Evolutionary conservation across 306 rosid species (phyloP).

Genomic region (Cyclanthera cordifolia): DNA sequence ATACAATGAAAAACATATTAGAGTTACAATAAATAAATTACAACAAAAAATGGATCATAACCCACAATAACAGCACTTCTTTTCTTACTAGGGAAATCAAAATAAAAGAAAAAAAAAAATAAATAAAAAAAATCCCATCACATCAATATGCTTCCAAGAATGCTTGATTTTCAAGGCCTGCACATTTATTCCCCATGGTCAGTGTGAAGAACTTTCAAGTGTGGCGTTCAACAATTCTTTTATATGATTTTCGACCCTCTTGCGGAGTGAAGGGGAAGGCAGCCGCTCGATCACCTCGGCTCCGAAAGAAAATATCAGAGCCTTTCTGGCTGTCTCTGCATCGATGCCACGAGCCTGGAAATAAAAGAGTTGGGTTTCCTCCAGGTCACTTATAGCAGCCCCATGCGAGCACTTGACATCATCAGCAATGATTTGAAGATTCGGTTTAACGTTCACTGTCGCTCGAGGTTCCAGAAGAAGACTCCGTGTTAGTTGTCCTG

Average conservation of each 20-base stretch:
- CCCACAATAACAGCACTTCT: not conserved
- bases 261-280: slow-evolving; percentile 47
- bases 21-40: not conserved
- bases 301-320: slow-evolving; percentile 70
- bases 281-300: slow-evolving; percentile 63
- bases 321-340: slow-evolving; percentile 59
- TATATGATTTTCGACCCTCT: slow-evolving; percentile 42
- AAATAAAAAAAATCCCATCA: no score
- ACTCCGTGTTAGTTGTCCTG: slow-evolving; percentile 85
- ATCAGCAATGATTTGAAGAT: slow-evolving; percentile 87
- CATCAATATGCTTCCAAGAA: not conserved
- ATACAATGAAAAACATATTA: not conserved
- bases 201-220: slow-evolving; percentile 18
- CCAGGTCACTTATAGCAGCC: slow-evolving; percentile 92
- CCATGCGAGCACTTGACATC: slow-evolving; percentile 96
- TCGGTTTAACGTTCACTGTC: slow-evolving; percentile 75
- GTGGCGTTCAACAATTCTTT: slow-evolving; percentile 44
- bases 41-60: not conserved
- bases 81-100: not conserved
- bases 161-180: slow-evolving; percentile 2
- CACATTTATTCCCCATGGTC: not conserved
- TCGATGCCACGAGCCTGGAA: slow-evolving; percentile 80
- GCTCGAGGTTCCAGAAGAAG: slow-evolving; percentile 95
- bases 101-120: not conserved
- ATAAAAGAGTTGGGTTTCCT: slow-evolving; percentile 71